phyloP scores from a whole-genome alignment of 495 filamentous ascomycete genomes.

The Parathielavia appendiculata region DNA sequence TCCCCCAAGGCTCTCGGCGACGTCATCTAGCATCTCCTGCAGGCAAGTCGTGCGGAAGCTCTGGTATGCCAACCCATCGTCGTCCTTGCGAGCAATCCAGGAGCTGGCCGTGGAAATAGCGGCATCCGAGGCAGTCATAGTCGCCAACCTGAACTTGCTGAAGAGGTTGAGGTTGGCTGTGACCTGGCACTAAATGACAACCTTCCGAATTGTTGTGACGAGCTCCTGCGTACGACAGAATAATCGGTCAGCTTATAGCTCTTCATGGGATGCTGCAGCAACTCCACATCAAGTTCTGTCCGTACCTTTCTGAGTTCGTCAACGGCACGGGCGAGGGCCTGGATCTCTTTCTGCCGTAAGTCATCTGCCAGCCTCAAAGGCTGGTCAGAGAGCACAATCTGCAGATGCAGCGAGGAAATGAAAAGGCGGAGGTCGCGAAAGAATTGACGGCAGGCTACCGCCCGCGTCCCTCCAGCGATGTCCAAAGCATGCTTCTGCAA shows the following conservation, averaged over 20 bases:
- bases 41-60: conserved; percentile 45
- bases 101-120: conserved; percentile 8
- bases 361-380: conserved; percentile 40
- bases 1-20: conserved; percentile 8
- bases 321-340: conserved; percentile 35
- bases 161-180: not conserved
- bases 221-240: conserved; percentile 2
- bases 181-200: not conserved
- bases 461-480: conserved; percentile 38
- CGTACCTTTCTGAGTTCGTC: conserved; percentile 41
- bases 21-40: conserved; percentile 19
- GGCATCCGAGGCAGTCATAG: not conserved
- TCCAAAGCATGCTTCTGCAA: conserved; percentile 53
- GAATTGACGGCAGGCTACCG: conserved; percentile 16
- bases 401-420: conserved; percentile 49
- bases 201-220: not conserved
- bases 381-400: conserved; percentile 44
- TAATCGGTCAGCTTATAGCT: not conserved
- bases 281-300: conserved; percentile 9
- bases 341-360: conserved; percentile 35
- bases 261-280: conserved; percentile 10
- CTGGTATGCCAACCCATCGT: conserved; percentile 45
- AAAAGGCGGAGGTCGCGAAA: conserved; percentile 47
- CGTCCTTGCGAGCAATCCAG: conserved; percentile 44
- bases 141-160: not conserved